Base-by-base conservation (phyloP, 2,329 filamentous ascomycete species). In the Thelonectria discophora region DNA sequence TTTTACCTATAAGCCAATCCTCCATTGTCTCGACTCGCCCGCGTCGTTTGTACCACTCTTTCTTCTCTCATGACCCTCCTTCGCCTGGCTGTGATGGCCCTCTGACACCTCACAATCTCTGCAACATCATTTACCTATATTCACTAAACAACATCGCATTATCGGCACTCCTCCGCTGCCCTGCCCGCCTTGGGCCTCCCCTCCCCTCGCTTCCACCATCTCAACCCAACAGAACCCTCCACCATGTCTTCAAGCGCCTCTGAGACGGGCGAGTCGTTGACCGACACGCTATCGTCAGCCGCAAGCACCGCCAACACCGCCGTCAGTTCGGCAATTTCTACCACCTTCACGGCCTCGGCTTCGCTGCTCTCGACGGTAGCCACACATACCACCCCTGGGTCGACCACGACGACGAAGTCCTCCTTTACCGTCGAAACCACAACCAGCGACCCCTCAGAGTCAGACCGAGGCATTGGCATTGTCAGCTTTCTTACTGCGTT, bases 401-500 rank as follows among this genome's bases (percentile, higher is more conserved):
- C 65, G 24, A 15, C 64, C 8, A 63, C 67, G 32, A 20, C 60
- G 15, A 52, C 55, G 21, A 27, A 58, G 2, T 20, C 63, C 0
- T 12, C 48, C 9, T 49, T 55, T 4, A 12, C 59, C 0, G 9
- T 47, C 1, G 6, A 30, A 12, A 62, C 39, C 11, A 63, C 50
- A 12, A 24, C 37, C 17, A 48, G 56, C 34, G 61, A 62, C 18
- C 57, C 66, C 6, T 72, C 83, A 72, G 60, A 83, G 69, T 67
- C 83, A 74, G 72, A 81, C 76, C 72, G 82, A 75, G 77, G 77
- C 7, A 75, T 78, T 2, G 77, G 77, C 2, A 73, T 79, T 13
- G 65, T 75, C 42, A 76, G 66, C 49, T 92, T 92, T 67, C 70
- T 91, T 37, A 87, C 89, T 52, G 89, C 90, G 43, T 73, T 92